A percentile compares a stretch with the other conserved stretches of the same genome.
Evolutionary conservation across 2,329 filamentous ascomycete species (phyloP).

Genomic region (Ophiostoma sp.): DNA sequence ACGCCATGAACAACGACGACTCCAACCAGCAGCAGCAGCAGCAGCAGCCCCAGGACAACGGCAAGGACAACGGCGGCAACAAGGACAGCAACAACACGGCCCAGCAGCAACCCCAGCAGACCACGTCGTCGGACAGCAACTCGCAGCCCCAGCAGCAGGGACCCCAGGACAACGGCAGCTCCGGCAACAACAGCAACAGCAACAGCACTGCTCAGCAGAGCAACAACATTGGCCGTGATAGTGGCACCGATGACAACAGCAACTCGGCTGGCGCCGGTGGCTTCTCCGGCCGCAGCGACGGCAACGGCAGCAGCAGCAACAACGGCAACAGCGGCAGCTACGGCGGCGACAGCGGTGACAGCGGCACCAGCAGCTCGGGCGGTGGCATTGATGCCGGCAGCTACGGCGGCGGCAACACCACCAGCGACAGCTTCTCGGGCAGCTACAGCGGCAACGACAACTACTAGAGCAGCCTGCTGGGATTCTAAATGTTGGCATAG

Average conservation of each 20-base stretch:
- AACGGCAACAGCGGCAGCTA: constrained; percentile 1
- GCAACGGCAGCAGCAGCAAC: constrained; percentile 15
- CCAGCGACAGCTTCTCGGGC: constrained; percentile 12
- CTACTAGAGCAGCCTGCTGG: neutral
- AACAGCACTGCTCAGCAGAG: neutral
- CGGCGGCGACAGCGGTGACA: constrained; percentile 14
- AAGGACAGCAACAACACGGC: constrained; percentile 4
- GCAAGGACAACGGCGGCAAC: constrained; percentile 8
- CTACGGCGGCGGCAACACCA: constrained; percentile 14
- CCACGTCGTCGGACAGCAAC: neutral
- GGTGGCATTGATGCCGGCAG: constrained; percentile 16
- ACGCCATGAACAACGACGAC: constrained; percentile 2
- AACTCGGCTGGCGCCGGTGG: neutral
- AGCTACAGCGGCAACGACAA: constrained; percentile 15
- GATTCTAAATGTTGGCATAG: neutral
- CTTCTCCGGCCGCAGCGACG: neutral
- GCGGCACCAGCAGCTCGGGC: constrained; percentile 4
- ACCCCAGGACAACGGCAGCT: neutral
- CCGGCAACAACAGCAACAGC: constrained; percentile 12
- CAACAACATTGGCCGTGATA: constrained; percentile 12
- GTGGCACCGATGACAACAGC: constrained; percentile 8
- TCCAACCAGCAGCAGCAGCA: constrained; percentile 15
- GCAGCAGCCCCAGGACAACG: constrained; percentile 8
- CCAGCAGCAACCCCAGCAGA: constrained; percentile 7
- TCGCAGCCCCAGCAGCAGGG: constrained; percentile 11